Evolutionary conservation across 2,329 filamentous ascomycete genomes (phyloP).

Genomic region (Penicillium olsonii): DNA sequence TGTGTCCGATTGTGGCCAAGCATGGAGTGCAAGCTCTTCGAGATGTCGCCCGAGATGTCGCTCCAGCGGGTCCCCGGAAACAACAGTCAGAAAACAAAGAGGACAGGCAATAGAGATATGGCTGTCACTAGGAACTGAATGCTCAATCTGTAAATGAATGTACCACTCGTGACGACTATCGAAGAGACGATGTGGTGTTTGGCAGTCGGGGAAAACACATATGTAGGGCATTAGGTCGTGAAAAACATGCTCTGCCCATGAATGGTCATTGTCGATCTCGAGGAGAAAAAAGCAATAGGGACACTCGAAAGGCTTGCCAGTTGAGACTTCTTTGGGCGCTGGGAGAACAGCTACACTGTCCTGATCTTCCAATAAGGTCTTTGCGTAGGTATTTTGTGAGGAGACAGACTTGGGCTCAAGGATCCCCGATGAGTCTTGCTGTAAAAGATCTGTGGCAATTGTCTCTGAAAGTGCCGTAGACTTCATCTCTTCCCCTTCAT

Average conservation of each 20-base stretch:
- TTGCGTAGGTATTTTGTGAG: neutral
- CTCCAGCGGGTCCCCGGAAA: neutral
- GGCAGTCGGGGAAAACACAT: slow-evolving; percentile 31
- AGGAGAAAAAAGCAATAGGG: slow-evolving; percentile 42
- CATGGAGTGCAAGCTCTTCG: slow-evolving; percentile 26
- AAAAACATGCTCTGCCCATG: slow-evolving; percentile 42
- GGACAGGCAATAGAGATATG: neutral
- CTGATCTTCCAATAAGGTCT: neutral
- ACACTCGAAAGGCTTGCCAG: slow-evolving; percentile 36
- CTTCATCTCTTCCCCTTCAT: neutral
- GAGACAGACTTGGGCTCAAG: neutral
- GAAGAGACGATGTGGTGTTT: neutral
- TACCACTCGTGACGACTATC: neutral
- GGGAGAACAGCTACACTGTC: slow-evolving; percentile 22
- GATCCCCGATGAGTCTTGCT: neutral
- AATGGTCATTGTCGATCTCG: slow-evolving; percentile 15
- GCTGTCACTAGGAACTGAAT: neutral
- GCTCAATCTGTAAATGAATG: neutral
- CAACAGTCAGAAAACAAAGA: slow-evolving; percentile 4
- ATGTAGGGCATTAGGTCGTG: slow-evolving; percentile 40
- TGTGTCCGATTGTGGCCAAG: slow-evolving; percentile 4
- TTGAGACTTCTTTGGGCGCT: slow-evolving; percentile 24
- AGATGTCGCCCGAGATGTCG: slow-evolving; percentile 23
- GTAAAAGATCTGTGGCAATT: neutral
- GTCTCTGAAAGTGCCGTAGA: slow-evolving; percentile 1